Base-by-base conservation (phyloP, 805 yeast genomes). In the Candida methanosorbosa region DNA sequence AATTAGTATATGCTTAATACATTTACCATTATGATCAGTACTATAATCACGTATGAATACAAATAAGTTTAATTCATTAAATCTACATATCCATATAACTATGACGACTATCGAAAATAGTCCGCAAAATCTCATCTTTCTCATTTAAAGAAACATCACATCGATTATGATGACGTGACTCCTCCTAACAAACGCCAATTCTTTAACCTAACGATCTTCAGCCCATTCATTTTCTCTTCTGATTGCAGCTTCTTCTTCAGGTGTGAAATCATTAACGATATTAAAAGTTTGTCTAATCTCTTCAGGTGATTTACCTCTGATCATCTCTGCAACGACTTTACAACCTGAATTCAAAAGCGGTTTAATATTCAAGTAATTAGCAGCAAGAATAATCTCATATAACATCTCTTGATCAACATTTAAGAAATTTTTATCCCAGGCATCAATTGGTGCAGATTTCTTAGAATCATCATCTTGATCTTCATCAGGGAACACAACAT, bases 361-460 rank as follows among this genome's bases (percentile, higher is more conserved):
- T 43, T 78, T 72, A 49, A 81, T 81, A 53, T 81, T 81, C 50
- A 81, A 61, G 53, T 80, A 81, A 56, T 81, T 81, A 15, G 90
- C 85, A n/a, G 90, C 90, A 38, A 78, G 61, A 38, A 81, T 79
- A 50, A 81, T 81, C 50, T 81, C 92, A 45, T 81, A 81, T 38
- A 81, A 66, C 88, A 81, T 81, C 47, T 81, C 90, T 53, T 81
- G 97, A 60, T 90, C 97, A 26, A 90, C 96, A 53, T 84, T 83
- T 48, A 90, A 71, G 57, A 88, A 90, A 57, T 83, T 85, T 57
- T 84, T 83, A 61, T 90, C 97, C 97, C 97, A 90, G 31, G 87
- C 87, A 41, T 82, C 90, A 34, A 90, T 86, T 4, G 95, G 96
- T 2, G 87, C 86, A n/a, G 90, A 71, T 54, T 83, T 84, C 56